These are phyloP conservation scores for Grigorovia humatica DNA, from an alignment of 805 yeast genomes.

Conservation along the genomic window DNA sequence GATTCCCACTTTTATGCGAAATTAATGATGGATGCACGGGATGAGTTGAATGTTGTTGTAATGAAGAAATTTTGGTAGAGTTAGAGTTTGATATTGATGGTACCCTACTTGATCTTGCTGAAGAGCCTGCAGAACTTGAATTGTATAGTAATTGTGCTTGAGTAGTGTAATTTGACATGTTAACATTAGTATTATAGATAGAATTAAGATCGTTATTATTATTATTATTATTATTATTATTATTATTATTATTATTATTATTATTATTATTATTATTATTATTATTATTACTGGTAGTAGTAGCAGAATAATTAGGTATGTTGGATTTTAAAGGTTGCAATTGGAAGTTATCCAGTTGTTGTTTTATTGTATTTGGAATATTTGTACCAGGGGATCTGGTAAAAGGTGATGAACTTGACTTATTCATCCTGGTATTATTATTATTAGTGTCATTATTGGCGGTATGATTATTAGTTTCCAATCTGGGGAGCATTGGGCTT, in stretches of 20 bases:
- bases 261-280: background rate
- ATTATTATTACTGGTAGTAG: too few relatives aligned
- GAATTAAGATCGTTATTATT: background rate
- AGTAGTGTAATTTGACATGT: background rate
- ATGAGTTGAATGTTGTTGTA: constrained; percentile 1
- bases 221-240: too few relatives aligned
- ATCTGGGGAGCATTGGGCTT: background rate
- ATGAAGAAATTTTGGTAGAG: constrained; percentile 1
- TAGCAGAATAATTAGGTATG: too few relatives aligned
- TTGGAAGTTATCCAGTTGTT: constrained; percentile 1
- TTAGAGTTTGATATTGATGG: constrained; percentile 2
- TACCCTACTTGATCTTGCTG: constrained; percentile 6
- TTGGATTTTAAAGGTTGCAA: constrained; percentile 1
- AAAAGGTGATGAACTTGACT: background rate
- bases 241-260: background rate
- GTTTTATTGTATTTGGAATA: background rate
- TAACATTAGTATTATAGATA: background rate
- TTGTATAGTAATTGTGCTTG: background rate
- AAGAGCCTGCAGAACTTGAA: constrained; percentile 35
- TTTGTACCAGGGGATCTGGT: background rate
- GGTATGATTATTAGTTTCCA: background rate
- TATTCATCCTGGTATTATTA: background rate
- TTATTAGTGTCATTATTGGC: background rate
- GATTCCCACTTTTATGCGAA: constrained; percentile 1
- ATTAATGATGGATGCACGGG: constrained; percentile 1